phyloP scores from a whole-genome alignment of 2,329 filamentous ascomycete genomes.

The Chalaropsis thielavioides region DNA sequence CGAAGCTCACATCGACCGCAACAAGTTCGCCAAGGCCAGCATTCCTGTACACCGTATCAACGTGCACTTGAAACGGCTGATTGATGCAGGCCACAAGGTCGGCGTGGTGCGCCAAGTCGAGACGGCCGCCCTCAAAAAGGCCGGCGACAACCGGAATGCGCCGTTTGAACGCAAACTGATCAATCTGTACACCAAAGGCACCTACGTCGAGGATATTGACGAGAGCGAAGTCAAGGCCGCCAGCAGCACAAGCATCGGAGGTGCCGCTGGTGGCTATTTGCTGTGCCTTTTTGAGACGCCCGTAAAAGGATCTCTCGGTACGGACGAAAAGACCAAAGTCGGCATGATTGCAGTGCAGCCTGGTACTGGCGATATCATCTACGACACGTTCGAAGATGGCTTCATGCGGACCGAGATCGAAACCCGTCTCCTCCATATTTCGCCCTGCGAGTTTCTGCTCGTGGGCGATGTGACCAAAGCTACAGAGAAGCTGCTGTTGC shows the following conservation, averaged over 20 bases:
- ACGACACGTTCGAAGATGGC: slow-evolving; percentile 90
- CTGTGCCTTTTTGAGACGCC: slow-evolving; percentile 81
- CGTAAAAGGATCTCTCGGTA: slow-evolving; percentile 59
- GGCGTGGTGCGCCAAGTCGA: slow-evolving; percentile 90
- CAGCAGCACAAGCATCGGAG: slow-evolving; percentile 39
- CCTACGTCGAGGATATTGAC: slow-evolving; percentile 87
- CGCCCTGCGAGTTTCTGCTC: slow-evolving; percentile 86
- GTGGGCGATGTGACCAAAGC: slow-evolving; percentile 81
- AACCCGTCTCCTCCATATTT: slow-evolving; percentile 86
- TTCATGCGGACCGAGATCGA: slow-evolving; percentile 97
- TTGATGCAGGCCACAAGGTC: slow-evolving; percentile 87
- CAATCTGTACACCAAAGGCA: slow-evolving; percentile 94
- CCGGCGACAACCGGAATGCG: slow-evolving; percentile 81
- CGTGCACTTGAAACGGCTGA: slow-evolving; percentile 85
- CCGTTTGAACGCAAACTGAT: slow-evolving; percentile 88
- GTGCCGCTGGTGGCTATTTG: slow-evolving; percentile 65
- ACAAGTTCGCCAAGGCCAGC: slow-evolving; percentile 74
- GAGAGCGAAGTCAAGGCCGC: slow-evolving; percentile 34
- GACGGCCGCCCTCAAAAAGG: slow-evolving; percentile 90
- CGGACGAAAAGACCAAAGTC: slow-evolving; percentile 85
- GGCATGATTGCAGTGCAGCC: slow-evolving; percentile 91
- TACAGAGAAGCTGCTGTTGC: slow-evolving; percentile 81
- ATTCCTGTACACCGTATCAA: slow-evolving; percentile 84
- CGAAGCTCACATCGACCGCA: slow-evolving; percentile 72
- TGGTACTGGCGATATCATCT: slow-evolving; percentile 87